phyloP scores from a whole-genome alignment of 202 grass and related monocot species.

The Bolboschoenoplectus hybrid region DNA sequence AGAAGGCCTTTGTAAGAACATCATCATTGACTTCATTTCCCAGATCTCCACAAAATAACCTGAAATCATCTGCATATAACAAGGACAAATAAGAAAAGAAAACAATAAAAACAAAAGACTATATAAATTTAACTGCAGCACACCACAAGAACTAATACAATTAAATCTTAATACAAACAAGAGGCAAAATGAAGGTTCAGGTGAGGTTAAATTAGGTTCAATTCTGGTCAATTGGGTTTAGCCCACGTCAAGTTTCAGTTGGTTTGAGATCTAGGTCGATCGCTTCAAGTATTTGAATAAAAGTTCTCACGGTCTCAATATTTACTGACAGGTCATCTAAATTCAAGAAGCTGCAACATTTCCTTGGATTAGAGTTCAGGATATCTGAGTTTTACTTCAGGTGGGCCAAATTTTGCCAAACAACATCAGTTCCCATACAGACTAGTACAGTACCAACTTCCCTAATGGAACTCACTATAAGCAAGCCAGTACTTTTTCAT shows the following conservation, averaged over 20 bases:
- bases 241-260: neutral
- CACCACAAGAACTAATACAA: neutral
- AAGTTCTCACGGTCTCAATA: neutral
- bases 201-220: neutral
- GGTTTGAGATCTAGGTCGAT: neutral
- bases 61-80: slow-evolving; percentile 69
- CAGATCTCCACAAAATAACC: slow-evolving; percentile 94
- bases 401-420: neutral
- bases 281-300: neutral
- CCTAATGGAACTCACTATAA: neutral
- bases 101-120: neutral
- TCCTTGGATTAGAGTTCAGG: neutral
- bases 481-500: neutral
- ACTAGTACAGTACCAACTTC: neutral
- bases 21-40: slow-evolving; percentile 99
- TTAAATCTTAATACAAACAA: neutral
- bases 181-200: neutral
- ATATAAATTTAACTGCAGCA: neutral
- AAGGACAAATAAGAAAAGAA: neutral
- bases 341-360: neutral
- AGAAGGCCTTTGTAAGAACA: slow-evolving; percentile 92
- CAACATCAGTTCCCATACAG: neutral
- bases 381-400: neutral
- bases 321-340: neutral
- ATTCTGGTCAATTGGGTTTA: neutral